These are phyloP conservation scores for Rhododendron henanense DNA, from an alignment of 148 eudicot species.

Conservation along the genomic window DNA sequence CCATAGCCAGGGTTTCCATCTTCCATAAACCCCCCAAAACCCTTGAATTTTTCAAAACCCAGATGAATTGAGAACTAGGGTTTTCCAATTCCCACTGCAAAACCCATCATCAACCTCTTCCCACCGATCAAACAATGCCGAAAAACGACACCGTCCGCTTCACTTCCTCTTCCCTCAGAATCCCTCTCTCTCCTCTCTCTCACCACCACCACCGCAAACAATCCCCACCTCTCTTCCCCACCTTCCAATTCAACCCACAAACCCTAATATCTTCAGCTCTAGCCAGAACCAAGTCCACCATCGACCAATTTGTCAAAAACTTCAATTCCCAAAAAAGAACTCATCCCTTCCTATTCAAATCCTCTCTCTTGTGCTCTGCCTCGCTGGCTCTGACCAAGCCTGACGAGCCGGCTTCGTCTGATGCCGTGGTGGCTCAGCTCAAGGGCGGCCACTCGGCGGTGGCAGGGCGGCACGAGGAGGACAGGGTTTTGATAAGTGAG, in stretches of 20 bases:
- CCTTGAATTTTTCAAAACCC: neutral
- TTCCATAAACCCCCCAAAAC: neutral
- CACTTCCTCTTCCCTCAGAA: conserved; percentile 50
- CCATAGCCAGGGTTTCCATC: neutral
- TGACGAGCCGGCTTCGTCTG: conserved; percentile 19
- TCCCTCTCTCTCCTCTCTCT: conserved; percentile 27
- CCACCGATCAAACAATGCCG: conserved; percentile 34
- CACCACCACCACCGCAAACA: conserved; percentile 8
- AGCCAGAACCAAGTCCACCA: conserved; percentile 27
- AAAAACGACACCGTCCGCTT: conserved; percentile 50
- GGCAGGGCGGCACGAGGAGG: conserved; percentile 58
- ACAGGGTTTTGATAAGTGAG: conserved; percentile 91
- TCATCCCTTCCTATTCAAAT: conserved; percentile 3
- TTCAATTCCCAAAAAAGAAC: neutral
- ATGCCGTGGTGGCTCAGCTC: conserved; percentile 17
- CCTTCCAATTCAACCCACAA: conserved; percentile 44
- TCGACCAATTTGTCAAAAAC: neutral
- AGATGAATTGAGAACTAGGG: neutral
- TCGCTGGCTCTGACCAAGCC: conserved; percentile 30
- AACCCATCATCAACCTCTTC: neutral
- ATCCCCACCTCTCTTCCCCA: conserved; percentile 16
- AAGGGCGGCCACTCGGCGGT: conserved; percentile 21
- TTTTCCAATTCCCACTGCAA: neutral
- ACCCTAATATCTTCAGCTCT: conserved; percentile 28
- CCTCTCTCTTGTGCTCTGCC: conserved; percentile 49